Percentiles rank a stretch among this genome's conserved stretches.
phyloP scores from a whole-genome alignment of 2,329 filamentous ascomycete genomes.

The Exserohilum rostratum region DNA sequence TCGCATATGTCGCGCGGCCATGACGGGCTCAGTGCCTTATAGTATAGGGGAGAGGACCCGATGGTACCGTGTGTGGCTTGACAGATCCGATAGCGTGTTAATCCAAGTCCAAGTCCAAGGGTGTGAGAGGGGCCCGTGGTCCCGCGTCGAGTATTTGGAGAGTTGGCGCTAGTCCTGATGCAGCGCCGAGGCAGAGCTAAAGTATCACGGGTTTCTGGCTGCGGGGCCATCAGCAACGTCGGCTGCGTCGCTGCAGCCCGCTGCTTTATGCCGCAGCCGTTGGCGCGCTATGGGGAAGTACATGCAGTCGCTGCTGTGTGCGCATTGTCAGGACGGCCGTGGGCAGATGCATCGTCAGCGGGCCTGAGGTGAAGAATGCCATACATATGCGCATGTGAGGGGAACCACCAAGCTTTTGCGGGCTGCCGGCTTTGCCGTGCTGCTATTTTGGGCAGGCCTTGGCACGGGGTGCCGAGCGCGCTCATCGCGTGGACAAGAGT shows the following conservation, averaged over 20 bases:
- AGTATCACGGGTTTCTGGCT: not conserved
- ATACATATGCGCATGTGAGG: not conserved
- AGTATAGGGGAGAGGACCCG: not conserved
- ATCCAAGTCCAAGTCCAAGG: not conserved
- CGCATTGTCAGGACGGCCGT: no score
- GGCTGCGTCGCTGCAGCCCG: not conserved
- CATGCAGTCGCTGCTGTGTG: no score
- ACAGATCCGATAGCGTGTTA: not conserved
- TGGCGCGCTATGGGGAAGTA: no score
- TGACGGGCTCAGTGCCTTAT: not conserved
- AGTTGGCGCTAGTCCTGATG: not conserved
- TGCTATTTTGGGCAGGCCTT: not conserved
- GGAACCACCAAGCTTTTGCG: not conserved
- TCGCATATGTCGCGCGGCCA: not conserved
- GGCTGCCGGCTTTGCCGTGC: not conserved
- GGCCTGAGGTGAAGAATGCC: no score
- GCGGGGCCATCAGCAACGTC: not conserved
- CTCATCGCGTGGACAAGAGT: not conserved
- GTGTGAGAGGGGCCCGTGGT: not conserved
- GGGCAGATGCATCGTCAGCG: no score
- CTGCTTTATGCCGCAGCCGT: not conserved
- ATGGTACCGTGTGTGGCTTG: conserved; percentile 1
- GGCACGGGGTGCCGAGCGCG: not conserved
- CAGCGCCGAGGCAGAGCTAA: not conserved
- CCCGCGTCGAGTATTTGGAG: not conserved